Conservation (phyloP, 768 basidiomycete genomes). For the Lenzites betulinus region DNA sequence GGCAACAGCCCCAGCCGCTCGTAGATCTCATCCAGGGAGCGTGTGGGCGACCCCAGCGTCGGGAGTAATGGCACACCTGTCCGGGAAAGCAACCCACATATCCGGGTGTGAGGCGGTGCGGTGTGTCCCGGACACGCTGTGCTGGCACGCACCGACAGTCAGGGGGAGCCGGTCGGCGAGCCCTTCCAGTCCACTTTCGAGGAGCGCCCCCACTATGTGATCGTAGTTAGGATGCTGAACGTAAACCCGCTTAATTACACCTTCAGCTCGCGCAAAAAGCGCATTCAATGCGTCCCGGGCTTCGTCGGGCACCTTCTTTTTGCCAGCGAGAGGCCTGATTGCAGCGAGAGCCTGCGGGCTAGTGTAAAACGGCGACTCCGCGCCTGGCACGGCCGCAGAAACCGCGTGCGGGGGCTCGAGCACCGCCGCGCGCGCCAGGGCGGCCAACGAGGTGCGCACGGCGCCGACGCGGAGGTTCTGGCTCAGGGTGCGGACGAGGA, state of each 20-base stretch:
- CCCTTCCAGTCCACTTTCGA: conserved; percentile 60
- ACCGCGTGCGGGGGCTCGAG: conserved; percentile 48
- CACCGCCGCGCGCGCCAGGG: conserved; percentile 77
- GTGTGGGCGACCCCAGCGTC: conserved; percentile 83
- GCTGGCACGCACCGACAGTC: conserved; percentile 54
- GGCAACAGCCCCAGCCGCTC: conserved; percentile 61
- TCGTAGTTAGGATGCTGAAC: conserved; percentile 79
- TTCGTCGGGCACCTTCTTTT: conserved; percentile 35
- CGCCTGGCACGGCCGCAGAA: conserved; percentile 17
- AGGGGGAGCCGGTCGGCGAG: conserved; percentile 64
- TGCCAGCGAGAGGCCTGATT: conserved; percentile 27
- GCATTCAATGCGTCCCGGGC: conserved; percentile 39
- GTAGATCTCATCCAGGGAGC: conserved; percentile 85
- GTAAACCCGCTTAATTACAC: conserved; percentile 68
- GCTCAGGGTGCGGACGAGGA: conserved; percentile 71
- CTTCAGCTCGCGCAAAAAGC: conserved; percentile 60
- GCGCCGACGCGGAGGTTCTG: conserved; percentile 87
- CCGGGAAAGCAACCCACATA: conserved; percentile 18
- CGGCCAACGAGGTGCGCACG: conserved; percentile 77
- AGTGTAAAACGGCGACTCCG: conserved; percentile 36
- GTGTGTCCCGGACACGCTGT: not conserved
- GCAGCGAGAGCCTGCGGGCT: conserved; percentile 34
- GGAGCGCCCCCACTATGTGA: conserved; percentile 61
- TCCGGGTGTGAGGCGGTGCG: not conserved
- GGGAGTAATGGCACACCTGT: conserved; percentile 81